Evolutionary conservation across 305 asterid species (phyloP).

Genomic region (Fraxinus latifolia): DNA sequence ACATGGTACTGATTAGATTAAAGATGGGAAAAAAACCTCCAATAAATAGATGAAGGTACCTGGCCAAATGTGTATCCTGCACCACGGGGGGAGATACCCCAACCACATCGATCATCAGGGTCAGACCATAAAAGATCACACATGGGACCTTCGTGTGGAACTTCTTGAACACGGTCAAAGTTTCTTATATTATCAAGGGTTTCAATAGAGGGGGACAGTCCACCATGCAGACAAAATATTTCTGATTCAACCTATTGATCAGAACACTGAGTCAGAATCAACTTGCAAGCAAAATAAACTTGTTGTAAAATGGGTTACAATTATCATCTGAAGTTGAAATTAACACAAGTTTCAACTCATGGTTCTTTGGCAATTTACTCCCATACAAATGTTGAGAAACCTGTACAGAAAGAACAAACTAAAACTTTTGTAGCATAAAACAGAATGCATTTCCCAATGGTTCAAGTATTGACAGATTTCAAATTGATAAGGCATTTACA

Average conservation of each 20-base stretch:
- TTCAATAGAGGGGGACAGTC: conserved; percentile 87
- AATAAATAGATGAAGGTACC: conserved; percentile 37
- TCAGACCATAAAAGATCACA: conserved; percentile 97
- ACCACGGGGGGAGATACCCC: conserved; percentile 99
- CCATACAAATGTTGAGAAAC: neutral
- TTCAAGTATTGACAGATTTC: neutral
- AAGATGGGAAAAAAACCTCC: conserved; percentile 1
- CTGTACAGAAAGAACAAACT: neutral
- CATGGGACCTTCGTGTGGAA: conserved; percentile 98
- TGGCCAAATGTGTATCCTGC: conserved; percentile 98
- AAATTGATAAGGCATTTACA: neutral
- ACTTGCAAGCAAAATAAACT: neutral
- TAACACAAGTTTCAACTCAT: neutral
- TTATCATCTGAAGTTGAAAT: neutral
- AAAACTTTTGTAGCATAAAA: neutral
- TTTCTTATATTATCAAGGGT: conserved; percentile 89
- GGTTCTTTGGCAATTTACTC: neutral
- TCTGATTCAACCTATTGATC: conserved; percentile 83
- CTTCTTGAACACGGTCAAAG: conserved; percentile 98
- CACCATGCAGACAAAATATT: conserved; percentile 93
- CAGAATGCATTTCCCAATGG: neutral
- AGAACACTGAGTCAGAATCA: conserved; percentile 16
- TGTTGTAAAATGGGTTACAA: neutral
- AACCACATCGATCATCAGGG: conserved; percentile 98
- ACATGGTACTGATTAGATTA: conserved; percentile 13